phyloP scores from a whole-genome alignment of 2,329 filamentous ascomycete genomes.

The Arthrobotrys entomopaga region DNA sequence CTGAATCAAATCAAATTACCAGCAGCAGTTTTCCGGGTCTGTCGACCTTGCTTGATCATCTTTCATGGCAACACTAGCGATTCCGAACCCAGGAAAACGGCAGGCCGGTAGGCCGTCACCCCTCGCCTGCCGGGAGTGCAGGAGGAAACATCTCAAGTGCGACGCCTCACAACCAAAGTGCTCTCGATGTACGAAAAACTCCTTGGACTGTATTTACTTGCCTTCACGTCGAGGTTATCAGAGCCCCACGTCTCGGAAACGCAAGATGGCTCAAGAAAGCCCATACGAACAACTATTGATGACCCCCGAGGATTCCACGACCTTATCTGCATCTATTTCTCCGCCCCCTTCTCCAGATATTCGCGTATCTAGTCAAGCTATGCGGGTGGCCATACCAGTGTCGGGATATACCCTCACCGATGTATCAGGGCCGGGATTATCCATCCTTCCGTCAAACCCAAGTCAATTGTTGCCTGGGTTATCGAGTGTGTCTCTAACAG shows the following conservation, averaged over 20 bases:
- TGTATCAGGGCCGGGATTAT: not conserved
- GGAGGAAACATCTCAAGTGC: constrained; percentile 5
- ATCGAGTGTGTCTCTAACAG: not conserved
- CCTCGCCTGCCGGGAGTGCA: not conserved
- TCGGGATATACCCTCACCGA: not conserved
- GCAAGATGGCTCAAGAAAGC: not conserved
- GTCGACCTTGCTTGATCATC: no score
- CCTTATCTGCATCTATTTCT: not conserved
- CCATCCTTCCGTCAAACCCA: not conserved
- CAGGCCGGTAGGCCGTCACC: not conserved
- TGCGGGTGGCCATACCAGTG: not conserved
- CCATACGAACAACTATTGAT: not conserved
- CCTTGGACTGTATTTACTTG: not conserved
- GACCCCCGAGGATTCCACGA: not conserved
- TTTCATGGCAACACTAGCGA: no score
- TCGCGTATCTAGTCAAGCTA: no score
- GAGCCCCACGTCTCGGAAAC: not conserved
- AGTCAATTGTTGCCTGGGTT: not conserved
- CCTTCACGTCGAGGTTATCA: not conserved
- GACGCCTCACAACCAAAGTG: not conserved
- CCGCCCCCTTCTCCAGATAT: not conserved
- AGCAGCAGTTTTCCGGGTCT: no score
- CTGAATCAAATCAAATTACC: no score
- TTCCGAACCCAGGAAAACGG: not conserved
- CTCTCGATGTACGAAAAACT: not conserved